Conservation (phyloP, 75 land plant species). For the Selaginella tamariscina region DNA sequence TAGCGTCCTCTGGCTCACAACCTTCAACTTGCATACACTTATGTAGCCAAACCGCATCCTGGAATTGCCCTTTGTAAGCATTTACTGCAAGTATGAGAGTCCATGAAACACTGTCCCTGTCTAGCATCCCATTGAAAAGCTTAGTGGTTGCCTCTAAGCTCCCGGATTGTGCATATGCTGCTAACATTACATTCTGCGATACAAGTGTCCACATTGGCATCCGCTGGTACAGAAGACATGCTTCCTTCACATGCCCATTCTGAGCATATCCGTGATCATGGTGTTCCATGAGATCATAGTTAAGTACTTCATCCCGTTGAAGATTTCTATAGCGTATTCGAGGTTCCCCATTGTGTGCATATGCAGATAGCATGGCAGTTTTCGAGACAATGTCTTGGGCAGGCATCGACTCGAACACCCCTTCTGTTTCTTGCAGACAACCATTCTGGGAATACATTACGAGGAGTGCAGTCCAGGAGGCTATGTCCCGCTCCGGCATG, state of each 20-base stretch:
- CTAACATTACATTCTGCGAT: neutral
- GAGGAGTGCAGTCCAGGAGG: neutral
- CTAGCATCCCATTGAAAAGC: neutral
- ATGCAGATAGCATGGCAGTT: neutral
- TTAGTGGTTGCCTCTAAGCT: neutral
- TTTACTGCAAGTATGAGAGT: neutral
- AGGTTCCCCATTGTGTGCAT: neutral
- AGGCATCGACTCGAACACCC: neutral
- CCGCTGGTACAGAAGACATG: neutral
- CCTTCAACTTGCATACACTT: neutral
- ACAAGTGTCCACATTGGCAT: neutral
- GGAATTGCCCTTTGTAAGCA: neutral
- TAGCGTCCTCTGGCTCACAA: neutral
- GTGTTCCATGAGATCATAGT: neutral
- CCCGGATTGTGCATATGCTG: neutral
- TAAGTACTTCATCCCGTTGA: neutral
- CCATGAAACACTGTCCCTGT: neutral
- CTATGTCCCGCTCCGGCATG: neutral
- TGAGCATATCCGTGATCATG: neutral
- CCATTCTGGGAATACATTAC: neutral
- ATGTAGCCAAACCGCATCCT: neutral
- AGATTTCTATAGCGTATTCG: neutral
- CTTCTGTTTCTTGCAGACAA: neutral
- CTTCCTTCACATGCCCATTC: neutral
- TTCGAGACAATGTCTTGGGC: neutral